Evolutionary conservation across 768 basidiomycete genomes (phyloP).

Genomic region (Phylloporus sp.): DNA sequence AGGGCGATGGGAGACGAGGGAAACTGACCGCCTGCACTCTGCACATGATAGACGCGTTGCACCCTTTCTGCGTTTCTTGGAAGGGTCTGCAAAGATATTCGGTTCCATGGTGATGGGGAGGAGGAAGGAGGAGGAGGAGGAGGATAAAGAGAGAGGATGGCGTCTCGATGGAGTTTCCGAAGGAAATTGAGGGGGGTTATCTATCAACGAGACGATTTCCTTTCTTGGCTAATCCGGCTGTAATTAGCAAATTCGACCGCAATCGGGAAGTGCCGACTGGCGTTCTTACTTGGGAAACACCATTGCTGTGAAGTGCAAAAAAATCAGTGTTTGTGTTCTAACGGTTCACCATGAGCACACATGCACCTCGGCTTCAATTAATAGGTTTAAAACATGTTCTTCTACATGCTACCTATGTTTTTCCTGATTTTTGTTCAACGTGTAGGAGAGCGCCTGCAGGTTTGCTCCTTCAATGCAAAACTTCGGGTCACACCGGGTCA

Average conservation of each 20-base stretch:
- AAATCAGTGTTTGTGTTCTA: no score
- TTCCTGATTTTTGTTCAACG: no score
- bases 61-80: constrained; percentile 62
- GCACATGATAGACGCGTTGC: constrained; percentile 76
- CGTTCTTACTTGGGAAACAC: no score
- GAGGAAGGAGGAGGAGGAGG: constrained; percentile 20
- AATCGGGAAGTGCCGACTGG: no score
- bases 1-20: neutral
- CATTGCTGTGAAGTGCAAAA: no score
- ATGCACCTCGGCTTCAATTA: no score
- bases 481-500: no score
- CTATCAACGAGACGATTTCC: constrained; percentile 11
- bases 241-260: constrained; percentile 12
- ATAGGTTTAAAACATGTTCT: no score
- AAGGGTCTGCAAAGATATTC: constrained; percentile 27
- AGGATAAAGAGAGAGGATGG: constrained; percentile 24
- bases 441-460: no score
- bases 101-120: constrained; percentile 21
- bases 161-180: constrained; percentile 17
- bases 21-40: constrained; percentile 63
- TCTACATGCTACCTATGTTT: no score
- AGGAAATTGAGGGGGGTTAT: constrained; percentile 12
- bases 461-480: no score
- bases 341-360: no score
- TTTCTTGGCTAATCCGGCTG: constrained; percentile 21